These are phyloP conservation scores for Syzygium malaccense DNA, from an alignment of 441 rosid genomes.

Conservation along the genomic window DNA sequence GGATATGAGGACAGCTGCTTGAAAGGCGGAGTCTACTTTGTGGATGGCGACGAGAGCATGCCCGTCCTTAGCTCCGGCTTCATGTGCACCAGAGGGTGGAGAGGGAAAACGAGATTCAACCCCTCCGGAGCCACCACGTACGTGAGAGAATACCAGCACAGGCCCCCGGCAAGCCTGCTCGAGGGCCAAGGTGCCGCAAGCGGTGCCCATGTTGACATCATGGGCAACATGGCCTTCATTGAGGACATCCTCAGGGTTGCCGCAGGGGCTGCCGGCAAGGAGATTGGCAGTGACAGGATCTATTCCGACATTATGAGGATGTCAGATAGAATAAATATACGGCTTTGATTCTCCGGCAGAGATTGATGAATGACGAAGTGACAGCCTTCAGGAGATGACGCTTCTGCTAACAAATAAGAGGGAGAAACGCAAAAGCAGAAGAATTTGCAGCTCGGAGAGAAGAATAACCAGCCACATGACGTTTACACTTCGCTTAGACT, in stretches of 20 bases:
- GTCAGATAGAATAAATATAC: constrained; percentile 35
- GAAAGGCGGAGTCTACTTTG: constrained; percentile 38
- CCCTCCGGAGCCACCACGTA: constrained; percentile 38
- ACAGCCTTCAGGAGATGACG: not conserved
- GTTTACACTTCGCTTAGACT: not conserved
- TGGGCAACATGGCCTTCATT: constrained; percentile 56
- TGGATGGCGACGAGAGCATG: constrained; percentile 54
- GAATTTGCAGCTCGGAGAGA: not conserved
- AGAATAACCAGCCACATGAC: not conserved
- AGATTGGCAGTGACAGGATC: constrained; percentile 49
- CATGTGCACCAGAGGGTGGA: constrained; percentile 75
- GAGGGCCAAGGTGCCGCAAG: constrained; percentile 52
- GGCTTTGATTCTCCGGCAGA: constrained; percentile 15
- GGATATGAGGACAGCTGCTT: constrained; percentile 30
- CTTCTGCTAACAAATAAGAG: not conserved
- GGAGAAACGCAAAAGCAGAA: not conserved
- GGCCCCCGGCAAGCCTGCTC: constrained; percentile 33
- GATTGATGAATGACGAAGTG: not conserved
- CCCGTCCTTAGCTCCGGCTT: constrained; percentile 57
- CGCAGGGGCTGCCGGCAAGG: constrained; percentile 42
- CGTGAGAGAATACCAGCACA: constrained; percentile 46
- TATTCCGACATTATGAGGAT: constrained; percentile 38
- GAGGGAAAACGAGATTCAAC: constrained; percentile 61
- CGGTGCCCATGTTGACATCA: constrained; percentile 54
- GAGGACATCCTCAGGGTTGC: constrained; percentile 55